A percentile compares a stretch with the other conserved stretches of the same genome.
These are phyloP conservation scores for Leccinum sublutescens DNA, from an alignment of 768 basidiomycete genomes.

Conservation along the genomic window DNA sequence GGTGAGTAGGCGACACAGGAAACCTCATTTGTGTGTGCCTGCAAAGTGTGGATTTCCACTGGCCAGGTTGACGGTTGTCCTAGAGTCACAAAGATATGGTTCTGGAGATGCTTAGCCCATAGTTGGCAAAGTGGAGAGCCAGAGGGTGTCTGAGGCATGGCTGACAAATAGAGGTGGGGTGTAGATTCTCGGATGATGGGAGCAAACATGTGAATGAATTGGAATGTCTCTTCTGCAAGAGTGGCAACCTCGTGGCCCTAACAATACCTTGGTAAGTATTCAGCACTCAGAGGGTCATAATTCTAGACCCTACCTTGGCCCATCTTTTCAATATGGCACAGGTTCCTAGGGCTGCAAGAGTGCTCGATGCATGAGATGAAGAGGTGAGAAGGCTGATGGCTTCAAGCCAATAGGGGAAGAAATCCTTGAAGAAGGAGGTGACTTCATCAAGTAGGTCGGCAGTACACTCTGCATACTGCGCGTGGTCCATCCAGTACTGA, in stretches of 20 bases:
- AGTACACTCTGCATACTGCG: constrained; percentile 11
- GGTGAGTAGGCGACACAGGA: constrained; percentile 22
- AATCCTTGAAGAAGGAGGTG: constrained; percentile 20
- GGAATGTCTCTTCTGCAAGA: constrained; percentile 25
- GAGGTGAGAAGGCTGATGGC: constrained; percentile 27
- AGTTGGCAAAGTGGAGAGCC: constrained; percentile 23
- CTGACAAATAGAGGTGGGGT: constrained; percentile 41
- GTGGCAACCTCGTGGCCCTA: constrained; percentile 13
- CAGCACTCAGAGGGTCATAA: neutral
- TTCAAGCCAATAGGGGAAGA: constrained; percentile 41
- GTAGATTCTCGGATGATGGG: constrained; percentile 30
- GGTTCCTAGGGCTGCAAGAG: constrained; percentile 8
- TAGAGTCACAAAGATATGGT: constrained; percentile 10
- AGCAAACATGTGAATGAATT: constrained; percentile 34
- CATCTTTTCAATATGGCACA: constrained; percentile 13
- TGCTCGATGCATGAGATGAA: constrained; percentile 1
- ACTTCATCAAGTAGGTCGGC: constrained; percentile 14
- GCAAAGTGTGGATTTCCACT: constrained; percentile 15
- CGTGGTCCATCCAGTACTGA: constrained; percentile 37
- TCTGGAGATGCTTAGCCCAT: constrained; percentile 22
- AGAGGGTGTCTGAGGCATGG: constrained; percentile 34
- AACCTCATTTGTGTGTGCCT: constrained; percentile 15
- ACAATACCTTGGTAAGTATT: constrained; percentile 2
- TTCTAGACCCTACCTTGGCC: constrained; percentile 13
- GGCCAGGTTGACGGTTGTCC: constrained; percentile 16